Percentiles rank a stretch among this genome's conserved stretches.
Conservation (phyloP, 2,329 filamentous ascomycete genomes). For the Sphaerulina populicola region DNA sequence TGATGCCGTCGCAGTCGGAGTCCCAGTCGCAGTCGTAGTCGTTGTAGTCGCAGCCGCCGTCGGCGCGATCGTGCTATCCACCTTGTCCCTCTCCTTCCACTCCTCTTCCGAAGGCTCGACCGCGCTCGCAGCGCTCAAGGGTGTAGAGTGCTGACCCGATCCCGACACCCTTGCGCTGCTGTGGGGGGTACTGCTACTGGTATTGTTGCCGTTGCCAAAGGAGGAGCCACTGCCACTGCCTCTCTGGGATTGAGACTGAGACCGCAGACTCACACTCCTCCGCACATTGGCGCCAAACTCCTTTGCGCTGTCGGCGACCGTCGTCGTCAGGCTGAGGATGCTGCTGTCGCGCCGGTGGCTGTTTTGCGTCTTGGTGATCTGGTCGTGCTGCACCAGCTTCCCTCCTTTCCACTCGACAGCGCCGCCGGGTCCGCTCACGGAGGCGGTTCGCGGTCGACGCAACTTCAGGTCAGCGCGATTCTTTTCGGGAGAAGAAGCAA, state of each 20-base stretch:
- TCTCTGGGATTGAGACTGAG: conserved; percentile 26
- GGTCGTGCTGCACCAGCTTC: conserved; percentile 3
- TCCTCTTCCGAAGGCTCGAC: conserved; percentile 11
- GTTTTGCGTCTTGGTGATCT: neutral
- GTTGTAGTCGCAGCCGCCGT: no score
- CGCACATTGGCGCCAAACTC: conserved; percentile 35
- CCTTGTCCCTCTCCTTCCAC: neutral
- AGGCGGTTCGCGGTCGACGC: neutral
- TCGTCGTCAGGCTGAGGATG: conserved; percentile 24
- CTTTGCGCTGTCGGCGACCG: conserved; percentile 32
- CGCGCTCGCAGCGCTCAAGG: conserved; percentile 15
- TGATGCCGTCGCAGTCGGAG: neutral
- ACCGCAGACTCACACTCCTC: conserved; percentile 35
- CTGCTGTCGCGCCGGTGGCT: conserved; percentile 24
- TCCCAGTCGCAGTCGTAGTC: neutral
- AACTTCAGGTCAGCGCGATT: neutral
- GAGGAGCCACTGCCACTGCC: conserved; percentile 25
- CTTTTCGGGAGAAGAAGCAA: neutral
- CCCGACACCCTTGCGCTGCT: neutral
- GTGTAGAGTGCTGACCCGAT: conserved; percentile 4
- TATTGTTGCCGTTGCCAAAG: conserved; percentile 8
- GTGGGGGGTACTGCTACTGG: neutral
- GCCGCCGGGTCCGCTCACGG: neutral
- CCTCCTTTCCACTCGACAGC: conserved; percentile 6
- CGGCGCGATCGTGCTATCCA: no score